A percentile compares a stretch with the other conserved stretches of the same genome.
These are phyloP conservation scores for Sugiyamaella pinicola DNA, from an alignment of 1,139 yeast genomes.

Conservation along the genomic window DNA sequence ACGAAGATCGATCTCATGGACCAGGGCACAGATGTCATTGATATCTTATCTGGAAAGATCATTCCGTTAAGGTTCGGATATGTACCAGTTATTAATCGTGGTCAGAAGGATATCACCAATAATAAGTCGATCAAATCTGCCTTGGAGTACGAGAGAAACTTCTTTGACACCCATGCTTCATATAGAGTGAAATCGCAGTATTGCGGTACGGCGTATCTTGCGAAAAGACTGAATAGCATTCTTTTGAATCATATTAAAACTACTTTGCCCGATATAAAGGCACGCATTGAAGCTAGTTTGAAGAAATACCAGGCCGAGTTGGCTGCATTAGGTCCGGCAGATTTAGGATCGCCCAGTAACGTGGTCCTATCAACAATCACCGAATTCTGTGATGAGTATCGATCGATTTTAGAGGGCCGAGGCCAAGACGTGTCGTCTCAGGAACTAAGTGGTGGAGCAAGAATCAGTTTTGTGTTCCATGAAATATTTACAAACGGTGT, in stretches of 20 bases:
- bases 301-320: slow-evolving; percentile 87
- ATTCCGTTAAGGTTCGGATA: slow-evolving; percentile 95
- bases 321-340: slow-evolving; percentile 67
- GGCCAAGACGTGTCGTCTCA: slow-evolving; percentile 79
- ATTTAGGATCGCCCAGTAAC: slow-evolving; percentile 86
- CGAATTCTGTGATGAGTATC: slow-evolving; percentile 82
- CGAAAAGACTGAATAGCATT: slow-evolving; percentile 87
- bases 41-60: slow-evolving; percentile 92
- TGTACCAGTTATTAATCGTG: slow-evolving; percentile 96
- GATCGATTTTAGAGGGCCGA: slow-evolving; percentile 90
- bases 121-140: slow-evolving; percentile 91
- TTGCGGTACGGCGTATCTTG: slow-evolving; percentile 97
- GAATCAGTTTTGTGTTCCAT: slow-evolving; percentile 96
- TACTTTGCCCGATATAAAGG: slow-evolving; percentile 92
- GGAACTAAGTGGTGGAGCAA: slow-evolving; percentile 92
- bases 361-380: slow-evolving; percentile 89
- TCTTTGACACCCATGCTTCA: slow-evolving; percentile 90
- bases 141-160: slow-evolving; percentile 72
- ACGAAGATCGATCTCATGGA: slow-evolving; percentile 98
- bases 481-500: slow-evolving; percentile 94
- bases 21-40: slow-evolving; percentile 97
- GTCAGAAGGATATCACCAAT: slow-evolving; percentile 90
- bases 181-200: slow-evolving; percentile 88
- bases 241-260: slow-evolving; percentile 91
- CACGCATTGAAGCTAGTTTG: slow-evolving; percentile 84